A percentile compares a stretch with the other conserved stretches of the same genome.
phyloP scores from a whole-genome alignment of 176 grass and related monocot species.

The Ensete glaucum region DNA sequence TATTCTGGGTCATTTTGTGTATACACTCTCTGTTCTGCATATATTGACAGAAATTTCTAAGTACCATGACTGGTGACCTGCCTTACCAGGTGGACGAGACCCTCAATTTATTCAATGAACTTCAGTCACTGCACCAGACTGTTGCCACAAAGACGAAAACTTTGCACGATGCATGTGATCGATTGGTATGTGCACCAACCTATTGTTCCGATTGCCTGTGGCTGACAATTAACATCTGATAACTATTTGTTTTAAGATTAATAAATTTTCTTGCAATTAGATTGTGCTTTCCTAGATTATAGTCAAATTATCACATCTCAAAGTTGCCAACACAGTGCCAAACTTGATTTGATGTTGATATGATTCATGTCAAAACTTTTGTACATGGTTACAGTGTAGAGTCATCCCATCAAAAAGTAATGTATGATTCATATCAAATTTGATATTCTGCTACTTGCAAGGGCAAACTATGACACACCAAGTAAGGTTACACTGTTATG shows the following conservation, averaged over 20 bases:
- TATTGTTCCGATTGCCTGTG: background rate
- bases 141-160: conserved; percentile 93
- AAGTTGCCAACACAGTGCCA: background rate
- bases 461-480: too few relatives aligned
- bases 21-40: background rate
- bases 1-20: conserved; percentile 4
- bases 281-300: background rate
- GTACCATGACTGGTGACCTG: background rate
- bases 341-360: background rate
- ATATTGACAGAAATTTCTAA: background rate
- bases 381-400: too few relatives aligned
- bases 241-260: background rate
- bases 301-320: background rate
- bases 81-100: conserved; percentile 79
- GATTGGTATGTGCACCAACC: conserved; percentile 42
- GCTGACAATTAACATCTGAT: conserved; percentile 1
- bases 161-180: conserved; percentile 94
- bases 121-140: conserved; percentile 72
- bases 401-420: too few relatives aligned
- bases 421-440: too few relatives aligned
- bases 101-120: conserved; percentile 81
- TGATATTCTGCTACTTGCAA: too few relatives aligned
- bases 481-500: too few relatives aligned
- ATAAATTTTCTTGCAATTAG: background rate
- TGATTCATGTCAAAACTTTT: background rate